phyloP scores from a whole-genome alignment of 129 eudicot genomes.

The Centaurea solstitialis region DNA sequence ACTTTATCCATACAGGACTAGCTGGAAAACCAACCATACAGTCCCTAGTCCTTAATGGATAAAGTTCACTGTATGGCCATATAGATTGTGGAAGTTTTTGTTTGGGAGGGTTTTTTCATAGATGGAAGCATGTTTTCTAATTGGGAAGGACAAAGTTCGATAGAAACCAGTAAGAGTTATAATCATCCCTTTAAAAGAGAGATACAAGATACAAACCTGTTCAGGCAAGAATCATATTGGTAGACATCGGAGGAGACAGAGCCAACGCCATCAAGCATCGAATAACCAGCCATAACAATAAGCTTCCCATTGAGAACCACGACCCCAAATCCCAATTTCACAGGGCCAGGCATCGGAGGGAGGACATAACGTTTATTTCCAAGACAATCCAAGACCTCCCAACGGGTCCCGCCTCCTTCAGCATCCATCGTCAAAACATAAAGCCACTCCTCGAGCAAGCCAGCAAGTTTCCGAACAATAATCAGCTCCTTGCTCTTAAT shows the following conservation, averaged over 20 bases:
- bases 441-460: slow-evolving; percentile 87
- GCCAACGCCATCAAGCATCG: slow-evolving; percentile 48
- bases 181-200: not conserved
- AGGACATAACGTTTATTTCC: slow-evolving; percentile 55
- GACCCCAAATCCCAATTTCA: slow-evolving; percentile 68
- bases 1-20: no score
- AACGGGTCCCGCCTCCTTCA: slow-evolving; percentile 77
- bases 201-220: slow-evolving; percentile 57
- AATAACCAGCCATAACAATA: slow-evolving; percentile 75
- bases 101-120: no score
- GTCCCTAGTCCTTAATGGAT: not conserved
- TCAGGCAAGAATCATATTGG: slow-evolving; percentile 92
- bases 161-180: not conserved
- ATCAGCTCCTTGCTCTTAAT: slow-evolving; percentile 80
- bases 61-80: no score
- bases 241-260: slow-evolving; percentile 75
- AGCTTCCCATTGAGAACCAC: slow-evolving; percentile 88
- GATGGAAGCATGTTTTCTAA: no score
- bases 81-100: no score
- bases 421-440: slow-evolving; percentile 63
- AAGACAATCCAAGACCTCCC: slow-evolving; percentile 92
- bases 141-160: no score
- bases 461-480: slow-evolving; percentile 74
- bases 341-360: slow-evolving; percentile 80
- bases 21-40: not conserved